Percentiles rank a stretch among this genome's conserved stretches.
Evolutionary conservation across 805 yeast genomes (phyloP).

Genomic region (Barnettozyma populi): DNA sequence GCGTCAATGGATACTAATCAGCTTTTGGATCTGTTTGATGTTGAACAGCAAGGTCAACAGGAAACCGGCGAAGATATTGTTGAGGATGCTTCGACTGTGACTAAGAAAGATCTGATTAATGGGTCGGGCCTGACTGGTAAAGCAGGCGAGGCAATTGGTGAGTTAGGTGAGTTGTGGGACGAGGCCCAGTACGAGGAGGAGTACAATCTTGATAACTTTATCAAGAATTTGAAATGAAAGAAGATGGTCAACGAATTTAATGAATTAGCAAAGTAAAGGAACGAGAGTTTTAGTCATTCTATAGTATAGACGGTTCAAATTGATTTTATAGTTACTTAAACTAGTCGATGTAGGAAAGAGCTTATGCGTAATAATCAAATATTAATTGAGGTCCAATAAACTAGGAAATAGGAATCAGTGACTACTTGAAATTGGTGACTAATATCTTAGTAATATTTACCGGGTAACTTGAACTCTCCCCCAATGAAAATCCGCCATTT

Average conservation of each 20-base stretch:
- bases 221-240: slow-evolving; percentile 43
- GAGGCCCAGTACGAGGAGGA: slow-evolving; percentile 95
- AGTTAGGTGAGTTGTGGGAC: slow-evolving; percentile 93
- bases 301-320: background rate
- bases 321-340: background rate
- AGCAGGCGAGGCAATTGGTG: slow-evolving; percentile 83
- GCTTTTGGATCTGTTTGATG: slow-evolving; percentile 80
- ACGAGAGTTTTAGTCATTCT: background rate
- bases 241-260: background rate
- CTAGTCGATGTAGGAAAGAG: too few relatives aligned
- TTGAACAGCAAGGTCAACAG: slow-evolving; percentile 48
- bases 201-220: slow-evolving; percentile 88
- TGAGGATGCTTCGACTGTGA: slow-evolving; percentile 22
- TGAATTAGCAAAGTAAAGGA: background rate
- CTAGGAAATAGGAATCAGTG: too few relatives aligned
- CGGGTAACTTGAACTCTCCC: slow-evolving; percentile 2
- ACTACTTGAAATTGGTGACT: too few relatives aligned
- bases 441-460: background rate
- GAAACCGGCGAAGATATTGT: slow-evolving; percentile 29
- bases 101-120: slow-evolving; percentile 31
- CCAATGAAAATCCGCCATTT: slow-evolving; percentile 4
- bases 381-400: too few relatives aligned
- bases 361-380: too few relatives aligned
- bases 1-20: slow-evolving; percentile 96
- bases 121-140: slow-evolving; percentile 81